These are phyloP conservation scores for Colletotrichum tamarilloi DNA, from an alignment of 2,329 filamentous ascomycete species.

Conservation along the genomic window DNA sequence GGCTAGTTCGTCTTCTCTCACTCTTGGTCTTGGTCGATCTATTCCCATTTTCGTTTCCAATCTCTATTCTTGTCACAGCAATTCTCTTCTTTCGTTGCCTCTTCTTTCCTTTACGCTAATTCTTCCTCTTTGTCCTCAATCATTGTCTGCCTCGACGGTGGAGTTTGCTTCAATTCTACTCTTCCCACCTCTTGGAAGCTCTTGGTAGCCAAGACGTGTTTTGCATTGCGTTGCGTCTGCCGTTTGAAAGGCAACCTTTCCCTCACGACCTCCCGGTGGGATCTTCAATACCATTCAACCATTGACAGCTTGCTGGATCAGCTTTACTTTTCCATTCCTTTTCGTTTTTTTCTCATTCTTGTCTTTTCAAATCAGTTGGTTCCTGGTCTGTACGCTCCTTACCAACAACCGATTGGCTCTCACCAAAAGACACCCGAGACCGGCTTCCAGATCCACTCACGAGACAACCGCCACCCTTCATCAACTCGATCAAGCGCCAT, in stretches of 20 bases:
- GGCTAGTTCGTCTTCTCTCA: conserved; percentile 22
- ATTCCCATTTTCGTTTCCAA: conserved; percentile 10
- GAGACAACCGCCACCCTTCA: background rate
- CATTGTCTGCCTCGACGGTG: conserved; percentile 30
- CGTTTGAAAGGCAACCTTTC: conserved; percentile 21
- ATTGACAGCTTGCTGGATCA: conserved; percentile 2
- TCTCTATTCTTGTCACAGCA: conserved; percentile 20
- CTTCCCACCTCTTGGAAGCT: background rate
- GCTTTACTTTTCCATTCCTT: background rate
- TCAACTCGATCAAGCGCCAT: background rate
- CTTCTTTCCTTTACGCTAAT: background rate
- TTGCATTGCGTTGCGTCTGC: conserved; percentile 27
- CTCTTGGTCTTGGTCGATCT: conserved; percentile 3
- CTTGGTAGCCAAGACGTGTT: conserved; percentile 20
- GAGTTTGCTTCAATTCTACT: conserved; percentile 24
- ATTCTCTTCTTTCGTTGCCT: conserved; percentile 14
- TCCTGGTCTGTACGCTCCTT: background rate
- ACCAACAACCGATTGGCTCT: background rate
- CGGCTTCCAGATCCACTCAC: background rate
- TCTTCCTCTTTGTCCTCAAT: conserved; percentile 22
- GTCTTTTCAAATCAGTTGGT: background rate
- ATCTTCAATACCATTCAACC: conserved; percentile 18
- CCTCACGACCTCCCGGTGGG: conserved; percentile 7
- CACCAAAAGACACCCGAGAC: background rate
- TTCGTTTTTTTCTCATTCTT: background rate